Percentiles rank a stretch among this genome's conserved stretches.
These are phyloP conservation scores for Lepidopterella palustris DNA, from an alignment of 495 filamentous ascomycete species.

Conservation along the genomic window DNA sequence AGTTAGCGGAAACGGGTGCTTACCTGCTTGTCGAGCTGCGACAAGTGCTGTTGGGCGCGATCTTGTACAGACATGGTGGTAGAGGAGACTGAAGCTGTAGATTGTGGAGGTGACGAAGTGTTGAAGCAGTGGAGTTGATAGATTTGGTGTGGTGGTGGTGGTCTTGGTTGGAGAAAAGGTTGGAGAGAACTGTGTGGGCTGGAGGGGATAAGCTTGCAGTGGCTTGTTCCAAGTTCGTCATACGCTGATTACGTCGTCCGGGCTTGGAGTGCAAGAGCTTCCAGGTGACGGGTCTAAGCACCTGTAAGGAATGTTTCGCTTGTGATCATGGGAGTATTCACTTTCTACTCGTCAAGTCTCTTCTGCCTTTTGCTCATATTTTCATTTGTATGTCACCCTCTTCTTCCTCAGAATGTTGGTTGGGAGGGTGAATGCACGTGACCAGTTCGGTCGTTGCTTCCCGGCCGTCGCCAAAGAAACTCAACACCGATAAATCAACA, in stretches of 20 bases:
- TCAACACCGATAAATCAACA: neutral
- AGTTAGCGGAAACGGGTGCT: conserved; percentile 34
- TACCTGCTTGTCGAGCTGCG: conserved; percentile 97
- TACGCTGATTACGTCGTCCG: neutral
- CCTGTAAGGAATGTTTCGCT: too few species aligned
- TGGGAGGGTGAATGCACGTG: too few species aligned
- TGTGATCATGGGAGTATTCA: too few species aligned
- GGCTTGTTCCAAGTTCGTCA: too few species aligned
- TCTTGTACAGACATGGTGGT: conserved; percentile 76
- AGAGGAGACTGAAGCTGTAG: neutral
- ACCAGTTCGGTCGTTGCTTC: neutral
- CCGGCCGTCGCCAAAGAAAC: neutral
- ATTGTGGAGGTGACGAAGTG: neutral
- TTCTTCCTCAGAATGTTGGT: too few species aligned
- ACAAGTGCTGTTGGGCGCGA: conserved; percentile 77
- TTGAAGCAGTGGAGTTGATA: conserved; percentile 3
- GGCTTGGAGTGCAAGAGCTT: neutral
- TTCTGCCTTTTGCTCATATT: too few species aligned
- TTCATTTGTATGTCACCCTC: too few species aligned
- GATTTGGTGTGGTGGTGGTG: conserved; percentile 1
- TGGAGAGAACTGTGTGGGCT: conserved; percentile 11
- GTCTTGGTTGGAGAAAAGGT: conserved; percentile 2
- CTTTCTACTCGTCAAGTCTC: too few species aligned
- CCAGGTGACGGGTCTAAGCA: too few species aligned
- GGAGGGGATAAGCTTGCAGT: conserved; percentile 7